A percentile compares a stretch with the other conserved stretches of the same genome.
phyloP scores from a whole-genome alignment of 2,329 filamentous ascomycete species.

The Ophiosphaerella narmari region DNA sequence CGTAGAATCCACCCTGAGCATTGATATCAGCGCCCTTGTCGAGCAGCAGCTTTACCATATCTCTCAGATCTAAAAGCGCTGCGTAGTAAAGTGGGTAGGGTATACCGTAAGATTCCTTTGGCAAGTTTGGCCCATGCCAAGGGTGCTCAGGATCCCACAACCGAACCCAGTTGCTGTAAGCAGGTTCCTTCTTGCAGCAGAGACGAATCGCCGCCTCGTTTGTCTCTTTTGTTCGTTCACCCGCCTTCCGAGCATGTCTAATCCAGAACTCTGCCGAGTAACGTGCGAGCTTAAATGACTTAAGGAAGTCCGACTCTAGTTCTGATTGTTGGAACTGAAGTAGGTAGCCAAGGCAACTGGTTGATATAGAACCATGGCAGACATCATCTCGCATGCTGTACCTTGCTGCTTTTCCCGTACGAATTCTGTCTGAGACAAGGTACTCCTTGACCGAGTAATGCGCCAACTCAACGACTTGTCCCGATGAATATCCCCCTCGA shows the following conservation, averaged over 20 bases:
- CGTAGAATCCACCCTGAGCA: neutral
- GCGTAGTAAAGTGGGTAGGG: neutral
- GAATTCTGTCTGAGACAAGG: slow-evolving; percentile 15
- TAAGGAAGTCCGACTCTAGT: slow-evolving; percentile 4
- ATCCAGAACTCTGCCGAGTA: slow-evolving; percentile 38
- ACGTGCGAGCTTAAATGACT: slow-evolving; percentile 19
- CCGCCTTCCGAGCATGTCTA: slow-evolving; percentile 19
- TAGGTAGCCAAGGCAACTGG: slow-evolving; percentile 30
- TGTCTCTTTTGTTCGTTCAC: slow-evolving; percentile 7
- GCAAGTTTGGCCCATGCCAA: neutral
- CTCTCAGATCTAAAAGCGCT: neutral
- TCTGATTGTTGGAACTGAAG: slow-evolving; percentile 19
- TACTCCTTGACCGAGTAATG: slow-evolving; percentile 39
- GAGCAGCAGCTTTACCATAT: neutral
- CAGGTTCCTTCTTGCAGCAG: neutral
- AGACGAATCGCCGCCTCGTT: slow-evolving; percentile 16
- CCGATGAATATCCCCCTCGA: neutral
- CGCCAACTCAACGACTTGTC: slow-evolving; percentile 14
- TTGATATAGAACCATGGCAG: neutral
- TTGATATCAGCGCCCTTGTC: neutral
- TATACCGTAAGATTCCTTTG: neutral
- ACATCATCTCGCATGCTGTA: slow-evolving; percentile 21
- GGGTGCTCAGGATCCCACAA: neutral
- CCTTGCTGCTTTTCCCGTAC: slow-evolving; percentile 13
- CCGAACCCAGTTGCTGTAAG: neutral